phyloP scores from a whole-genome alignment of 2,329 filamentous ascomycete genomes.

The Plenodomus tracheiphilus region DNA sequence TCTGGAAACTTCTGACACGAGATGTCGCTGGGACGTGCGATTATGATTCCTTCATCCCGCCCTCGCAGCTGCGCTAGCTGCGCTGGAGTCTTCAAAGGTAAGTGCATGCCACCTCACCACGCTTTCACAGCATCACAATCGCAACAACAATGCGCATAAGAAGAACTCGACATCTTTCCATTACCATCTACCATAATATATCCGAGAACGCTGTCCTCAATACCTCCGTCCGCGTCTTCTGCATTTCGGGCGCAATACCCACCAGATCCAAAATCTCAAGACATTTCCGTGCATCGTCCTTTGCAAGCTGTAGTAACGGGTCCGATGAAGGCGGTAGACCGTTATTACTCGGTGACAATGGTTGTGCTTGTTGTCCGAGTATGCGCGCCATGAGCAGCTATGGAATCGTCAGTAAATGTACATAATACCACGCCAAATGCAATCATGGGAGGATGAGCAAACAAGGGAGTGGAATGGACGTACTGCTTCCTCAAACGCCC shows the following conservation, averaged over 20 bases:
- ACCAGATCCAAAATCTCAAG: constrained; percentile 52
- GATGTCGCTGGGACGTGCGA: too few species aligned
- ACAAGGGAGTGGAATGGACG: constrained; percentile 46
- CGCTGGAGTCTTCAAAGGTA: too few species aligned
- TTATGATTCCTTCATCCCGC: too few species aligned
- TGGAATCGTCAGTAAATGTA: too few species aligned
- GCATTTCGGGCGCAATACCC: constrained; percentile 52
- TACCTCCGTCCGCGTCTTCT: constrained; percentile 53
- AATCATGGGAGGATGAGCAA: background rate
- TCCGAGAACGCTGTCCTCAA: constrained; percentile 50
- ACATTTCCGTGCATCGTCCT: constrained; percentile 50
- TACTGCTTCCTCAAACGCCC: constrained; percentile 77
- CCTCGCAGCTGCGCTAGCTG: too few species aligned
- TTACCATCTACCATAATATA: constrained; percentile 36
- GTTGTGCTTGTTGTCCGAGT: constrained; percentile 40
- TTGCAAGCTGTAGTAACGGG: constrained; percentile 44
- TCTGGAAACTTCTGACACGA: too few species aligned
- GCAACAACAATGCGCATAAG: too few species aligned
- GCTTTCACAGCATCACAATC: too few species aligned
- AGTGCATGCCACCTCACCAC: too few species aligned
- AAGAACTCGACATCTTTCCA: too few species aligned
- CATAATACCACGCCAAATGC: too few species aligned
- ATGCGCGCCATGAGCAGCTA: constrained; percentile 48
- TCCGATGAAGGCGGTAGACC: constrained; percentile 34
- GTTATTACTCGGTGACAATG: constrained; percentile 28